Percentiles rank a stretch among this genome's conserved stretches.
Conservation (phyloP, 176 grass and related monocot species). For the Themeda triandra region DNA sequence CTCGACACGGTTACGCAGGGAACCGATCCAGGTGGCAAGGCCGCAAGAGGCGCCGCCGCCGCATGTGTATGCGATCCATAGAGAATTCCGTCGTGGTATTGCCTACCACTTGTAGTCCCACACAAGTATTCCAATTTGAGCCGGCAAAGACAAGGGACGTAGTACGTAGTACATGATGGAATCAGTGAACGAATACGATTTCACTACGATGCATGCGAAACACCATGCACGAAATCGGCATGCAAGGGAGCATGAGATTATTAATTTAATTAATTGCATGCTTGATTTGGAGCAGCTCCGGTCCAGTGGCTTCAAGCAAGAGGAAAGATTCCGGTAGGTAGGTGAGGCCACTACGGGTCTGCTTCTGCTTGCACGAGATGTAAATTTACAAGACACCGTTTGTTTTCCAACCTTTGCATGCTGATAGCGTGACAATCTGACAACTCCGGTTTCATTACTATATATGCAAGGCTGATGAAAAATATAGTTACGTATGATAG, state of each 20-base stretch:
- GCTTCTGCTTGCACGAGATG: not conserved
- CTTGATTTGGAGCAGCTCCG: too few relatives aligned
- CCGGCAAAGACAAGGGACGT: not conserved
- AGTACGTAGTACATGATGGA: too few relatives aligned
- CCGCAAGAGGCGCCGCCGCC: too few relatives aligned
- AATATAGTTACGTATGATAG: too few relatives aligned
- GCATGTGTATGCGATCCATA: not conserved
- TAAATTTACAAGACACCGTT: not conserved
- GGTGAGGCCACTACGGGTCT: not conserved
- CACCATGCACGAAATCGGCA: not conserved
- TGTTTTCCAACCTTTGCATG: too few relatives aligned
- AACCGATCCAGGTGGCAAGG: not conserved
- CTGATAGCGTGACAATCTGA: not conserved
- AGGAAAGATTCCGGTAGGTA: not conserved
- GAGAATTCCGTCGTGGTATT: not conserved
- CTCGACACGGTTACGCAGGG: not conserved
- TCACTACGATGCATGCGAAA: not conserved
- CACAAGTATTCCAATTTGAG: not conserved
- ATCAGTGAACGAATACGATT: not conserved
- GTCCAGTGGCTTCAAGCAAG: constrained; percentile 19
- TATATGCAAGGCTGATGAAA: too few relatives aligned
- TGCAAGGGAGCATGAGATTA: not conserved
- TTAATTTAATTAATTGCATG: too few relatives aligned
- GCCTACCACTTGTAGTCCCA: not conserved
- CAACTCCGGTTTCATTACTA: too few relatives aligned